Evolutionary conservation across 2,329 filamentous ascomycete species (phyloP), one percentile per base, ranked within the genome.

Genomic region (Furcasterigmium furcatum): DNA sequence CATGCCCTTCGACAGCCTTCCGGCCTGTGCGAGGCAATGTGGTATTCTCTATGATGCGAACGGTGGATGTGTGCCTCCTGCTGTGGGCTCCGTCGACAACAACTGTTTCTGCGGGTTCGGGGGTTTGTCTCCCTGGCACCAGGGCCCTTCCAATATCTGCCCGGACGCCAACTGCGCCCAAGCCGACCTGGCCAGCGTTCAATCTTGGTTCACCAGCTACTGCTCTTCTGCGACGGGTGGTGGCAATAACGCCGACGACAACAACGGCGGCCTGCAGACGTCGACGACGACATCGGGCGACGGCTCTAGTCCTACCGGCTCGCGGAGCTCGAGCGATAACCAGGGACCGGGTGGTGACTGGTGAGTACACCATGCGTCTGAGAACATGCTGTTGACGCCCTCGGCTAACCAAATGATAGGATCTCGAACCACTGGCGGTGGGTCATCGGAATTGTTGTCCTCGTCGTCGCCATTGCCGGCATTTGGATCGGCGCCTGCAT

Each of bases 401-500:
- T 19, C 35, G 21, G 14, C 42, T 45, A 42, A 41, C 22, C n/a
- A 9, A 13, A n/a, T 32, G 27, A 6, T 50, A 89, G 87, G 86
- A 67, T 88, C 41, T 74, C 77, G 8, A 75, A 71, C 22, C 88
- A 92, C 64, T 89, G 80, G 72, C 77, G 83, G 70, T 95, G 88
- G 88, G 80, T 95, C 38, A 75, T 92, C 51, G 89, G 94, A 76
- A 74, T 94, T 44, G 83, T 90, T 52, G 71, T 92, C 50, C 74
- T 95, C 22, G 76, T 85, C 36, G 71, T 92, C 48, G 84, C 73
- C 44, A 87, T 95, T 50, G 68, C 76, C 13, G 72, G 73, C 46
- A 78, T 89, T 57, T 87, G 85, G 74, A 67, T 85, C 32, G 74
- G 79, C 16, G 85, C 84, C 32, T 80, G 84, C 58, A 79, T 86